Evolutionary conservation across 306 rosid species (phyloP).

Genomic region (Lathyrus tuberosus): DNA sequence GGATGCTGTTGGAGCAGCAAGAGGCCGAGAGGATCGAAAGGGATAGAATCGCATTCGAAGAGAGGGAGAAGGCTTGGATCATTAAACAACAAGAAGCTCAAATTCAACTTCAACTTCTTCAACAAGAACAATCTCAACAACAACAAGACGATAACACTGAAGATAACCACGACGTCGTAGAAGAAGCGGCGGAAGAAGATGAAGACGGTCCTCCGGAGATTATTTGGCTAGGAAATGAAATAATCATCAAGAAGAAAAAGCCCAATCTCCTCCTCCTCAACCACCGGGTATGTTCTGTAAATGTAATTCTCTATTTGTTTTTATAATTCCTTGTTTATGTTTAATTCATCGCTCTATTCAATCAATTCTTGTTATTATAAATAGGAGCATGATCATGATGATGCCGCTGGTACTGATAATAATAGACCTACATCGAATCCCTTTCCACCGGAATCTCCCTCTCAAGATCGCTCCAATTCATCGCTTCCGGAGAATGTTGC

Average conservation of each 20-base stretch:
- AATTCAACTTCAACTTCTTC: background rate
- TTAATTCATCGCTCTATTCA: background rate
- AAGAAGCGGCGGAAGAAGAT: slow-evolving; percentile 21
- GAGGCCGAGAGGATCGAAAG: slow-evolving; percentile 68
- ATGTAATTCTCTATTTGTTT: background rate
- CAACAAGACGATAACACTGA: background rate
- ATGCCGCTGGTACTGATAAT: background rate
- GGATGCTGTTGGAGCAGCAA: slow-evolving; percentile 50
- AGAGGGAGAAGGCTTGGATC: slow-evolving; percentile 64
- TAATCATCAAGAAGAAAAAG: slow-evolving; percentile 58
- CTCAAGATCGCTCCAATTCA: slow-evolving; percentile 41
- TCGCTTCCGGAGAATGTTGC: slow-evolving; percentile 49
- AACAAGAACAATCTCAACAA: background rate
- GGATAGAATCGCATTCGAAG: slow-evolving; percentile 60
- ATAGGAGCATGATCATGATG: background rate
- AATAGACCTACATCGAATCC: slow-evolving; percentile 84
- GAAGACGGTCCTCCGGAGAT: slow-evolving; percentile 73
- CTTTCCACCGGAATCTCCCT: slow-evolving; percentile 80
- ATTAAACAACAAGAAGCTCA: slow-evolving; percentile 3
- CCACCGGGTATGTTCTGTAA: background rate
- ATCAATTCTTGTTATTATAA: background rate
- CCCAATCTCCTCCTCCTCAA: background rate
- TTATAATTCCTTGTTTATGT: background rate
- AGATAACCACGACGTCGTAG: background rate
- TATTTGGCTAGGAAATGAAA: slow-evolving; percentile 88